A percentile compares a stretch with the other conserved stretches of the same genome.
phyloP scores from a whole-genome alignment of 1,139 yeast genomes.

The Taiozyma sp. region DNA sequence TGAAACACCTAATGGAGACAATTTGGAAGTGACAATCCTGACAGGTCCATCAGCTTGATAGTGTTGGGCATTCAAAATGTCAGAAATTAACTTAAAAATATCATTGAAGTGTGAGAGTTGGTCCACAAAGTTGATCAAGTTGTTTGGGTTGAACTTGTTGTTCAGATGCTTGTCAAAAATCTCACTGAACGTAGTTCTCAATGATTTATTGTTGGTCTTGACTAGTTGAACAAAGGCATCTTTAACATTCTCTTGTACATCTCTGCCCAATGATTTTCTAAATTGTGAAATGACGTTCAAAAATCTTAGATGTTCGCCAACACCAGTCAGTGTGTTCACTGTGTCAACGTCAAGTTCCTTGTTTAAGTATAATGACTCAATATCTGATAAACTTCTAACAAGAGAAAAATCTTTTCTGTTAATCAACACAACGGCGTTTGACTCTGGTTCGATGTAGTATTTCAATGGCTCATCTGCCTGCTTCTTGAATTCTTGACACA shows the following conservation, averaged over 20 bases:
- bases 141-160: conserved; percentile 25
- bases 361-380: conserved; percentile 25
- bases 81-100: conserved; percentile 16
- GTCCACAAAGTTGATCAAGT: conserved; percentile 27
- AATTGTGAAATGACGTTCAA: conserved; percentile 20
- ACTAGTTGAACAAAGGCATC: conserved; percentile 10
- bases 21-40: conserved; percentile 9
- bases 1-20: conserved; percentile 12
- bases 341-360: conserved; percentile 6
- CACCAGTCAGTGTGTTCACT: conserved; percentile 3
- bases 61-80: conserved; percentile 10
- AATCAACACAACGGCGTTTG: conserved; percentile 13
- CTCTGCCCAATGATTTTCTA: conserved; percentile 21
- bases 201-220: conserved; percentile 15
- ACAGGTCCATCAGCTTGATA: background rate
- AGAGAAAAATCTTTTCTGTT: conserved; percentile 24
- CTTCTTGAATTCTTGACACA: conserved; percentile 63
- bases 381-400: conserved; percentile 22
- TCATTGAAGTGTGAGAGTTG: conserved; percentile 27
- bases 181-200: conserved; percentile 25
- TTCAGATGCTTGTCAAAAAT: conserved; percentile 32
- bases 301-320: conserved; percentile 16
- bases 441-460: conserved; percentile 25
- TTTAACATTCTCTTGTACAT: conserved; percentile 16
- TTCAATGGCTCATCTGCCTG: conserved; percentile 51